Percentiles rank a stretch among this genome's conserved stretches.
Conservation (phyloP, 306 rosid genomes). For the Inga leiocalycina region DNA sequence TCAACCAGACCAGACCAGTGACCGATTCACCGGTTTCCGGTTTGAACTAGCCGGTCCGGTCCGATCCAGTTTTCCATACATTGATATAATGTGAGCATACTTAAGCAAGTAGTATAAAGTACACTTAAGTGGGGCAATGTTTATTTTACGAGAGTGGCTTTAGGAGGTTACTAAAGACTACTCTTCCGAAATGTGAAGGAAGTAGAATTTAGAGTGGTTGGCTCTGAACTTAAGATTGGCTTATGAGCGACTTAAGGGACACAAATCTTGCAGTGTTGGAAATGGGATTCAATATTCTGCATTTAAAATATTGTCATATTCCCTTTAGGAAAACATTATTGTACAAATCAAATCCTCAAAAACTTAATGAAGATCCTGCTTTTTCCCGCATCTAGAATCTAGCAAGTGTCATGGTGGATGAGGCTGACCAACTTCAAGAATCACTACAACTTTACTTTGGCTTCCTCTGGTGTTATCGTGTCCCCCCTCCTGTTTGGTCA, state of each 20-base stretch:
- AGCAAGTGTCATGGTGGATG: neutral
- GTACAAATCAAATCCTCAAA: neutral
- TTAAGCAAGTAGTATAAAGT: neutral
- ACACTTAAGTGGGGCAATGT: conserved; percentile 24
- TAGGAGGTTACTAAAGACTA: conserved; percentile 36
- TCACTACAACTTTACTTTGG: neutral
- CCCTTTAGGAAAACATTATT: conserved; percentile 3
- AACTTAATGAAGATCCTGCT: neutral
- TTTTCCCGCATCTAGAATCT: neutral
- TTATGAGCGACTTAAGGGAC: conserved; percentile 27
- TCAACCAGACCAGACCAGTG: too few species aligned
- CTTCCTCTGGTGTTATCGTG: neutral
- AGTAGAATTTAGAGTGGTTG: neutral
- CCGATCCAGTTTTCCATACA: too few species aligned
- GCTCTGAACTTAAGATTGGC: conserved; percentile 17
- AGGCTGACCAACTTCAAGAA: neutral
- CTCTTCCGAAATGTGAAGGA: conserved; percentile 12
- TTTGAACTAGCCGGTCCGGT: too few species aligned
- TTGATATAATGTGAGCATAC: too few species aligned
- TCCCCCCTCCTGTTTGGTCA: neutral
- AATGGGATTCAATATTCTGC: conserved; percentile 24
- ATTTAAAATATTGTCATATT: conserved; percentile 6
- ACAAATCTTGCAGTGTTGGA: neutral
- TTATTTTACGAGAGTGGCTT: conserved; percentile 27
- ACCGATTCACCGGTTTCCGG: too few species aligned